Evolutionary conservation across 441 rosid species (phyloP).

Genomic region (Populus tomentosa): DNA sequence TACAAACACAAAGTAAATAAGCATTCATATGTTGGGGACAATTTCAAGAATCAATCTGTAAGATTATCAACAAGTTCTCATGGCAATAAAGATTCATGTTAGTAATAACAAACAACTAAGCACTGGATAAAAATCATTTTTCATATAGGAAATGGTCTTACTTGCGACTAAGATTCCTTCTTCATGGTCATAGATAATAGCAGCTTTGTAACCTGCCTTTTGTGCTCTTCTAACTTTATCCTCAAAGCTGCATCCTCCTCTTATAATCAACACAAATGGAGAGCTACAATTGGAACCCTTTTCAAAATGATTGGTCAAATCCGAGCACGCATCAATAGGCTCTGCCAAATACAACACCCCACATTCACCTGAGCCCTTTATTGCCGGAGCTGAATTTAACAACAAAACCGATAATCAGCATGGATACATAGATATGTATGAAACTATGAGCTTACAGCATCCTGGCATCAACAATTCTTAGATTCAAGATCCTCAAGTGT

Average conservation of each 20-base stretch:
- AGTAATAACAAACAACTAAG: neutral
- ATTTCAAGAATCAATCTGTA: neutral
- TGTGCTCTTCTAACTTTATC: constrained; percentile 76
- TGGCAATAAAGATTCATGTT: neutral
- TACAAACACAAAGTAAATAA: neutral
- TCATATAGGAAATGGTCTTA: constrained; percentile 28
- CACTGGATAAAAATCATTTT: neutral
- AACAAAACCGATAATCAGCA: constrained; percentile 12
- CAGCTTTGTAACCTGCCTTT: constrained; percentile 74
- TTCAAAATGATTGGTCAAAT: constrained; percentile 43
- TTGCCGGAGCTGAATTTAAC: constrained; percentile 48
- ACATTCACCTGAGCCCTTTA: constrained; percentile 57
- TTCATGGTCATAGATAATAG: constrained; percentile 65
- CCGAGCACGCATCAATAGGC: constrained; percentile 80
- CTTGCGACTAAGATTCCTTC: constrained; percentile 71
- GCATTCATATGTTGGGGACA: neutral
- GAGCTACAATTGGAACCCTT: constrained; percentile 31
- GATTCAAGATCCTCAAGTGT: neutral
- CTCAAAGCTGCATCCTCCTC: constrained; percentile 87
- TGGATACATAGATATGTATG: neutral
- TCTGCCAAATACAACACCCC: constrained; percentile 57
- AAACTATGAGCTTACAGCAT: neutral
- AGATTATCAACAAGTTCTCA: neutral
- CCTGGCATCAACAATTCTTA: neutral
- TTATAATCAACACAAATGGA: constrained; percentile 54